These are phyloP conservation scores for Papilionanthe hybrid DNA, from an alignment of 116 monocot species.

Conservation along the genomic window DNA sequence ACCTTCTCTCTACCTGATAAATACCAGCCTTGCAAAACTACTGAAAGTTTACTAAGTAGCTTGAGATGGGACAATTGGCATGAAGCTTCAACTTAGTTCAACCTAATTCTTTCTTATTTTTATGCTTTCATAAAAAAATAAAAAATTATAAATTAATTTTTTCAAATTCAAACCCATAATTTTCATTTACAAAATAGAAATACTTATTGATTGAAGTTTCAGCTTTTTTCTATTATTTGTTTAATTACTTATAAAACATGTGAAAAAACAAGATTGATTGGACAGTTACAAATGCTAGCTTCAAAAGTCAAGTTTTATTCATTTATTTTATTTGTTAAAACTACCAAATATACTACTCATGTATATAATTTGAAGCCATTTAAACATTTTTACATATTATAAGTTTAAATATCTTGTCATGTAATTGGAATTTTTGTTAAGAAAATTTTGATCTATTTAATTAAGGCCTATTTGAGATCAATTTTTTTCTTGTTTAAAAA, in stretches of 20 bases:
- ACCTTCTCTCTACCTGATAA: background rate
- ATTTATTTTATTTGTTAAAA: too few relatives aligned
- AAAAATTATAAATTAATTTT: background rate
- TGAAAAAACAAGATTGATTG: background rate
- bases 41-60: background rate
- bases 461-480: too few relatives aligned
- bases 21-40: background rate
- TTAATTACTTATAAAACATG: background rate
- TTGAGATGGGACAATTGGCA: background rate
- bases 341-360: too few relatives aligned
- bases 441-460: too few relatives aligned
- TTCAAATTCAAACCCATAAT: background rate
- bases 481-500: too few relatives aligned
- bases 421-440: too few relatives aligned
- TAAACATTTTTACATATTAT: too few relatives aligned
- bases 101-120: background rate
- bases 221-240: background rate
- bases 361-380: too few relatives aligned
- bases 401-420: too few relatives aligned
- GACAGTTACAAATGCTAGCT: background rate
- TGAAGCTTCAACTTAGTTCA: slow-evolving; percentile 2
- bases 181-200: background rate
- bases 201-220: background rate
- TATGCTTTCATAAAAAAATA: background rate
- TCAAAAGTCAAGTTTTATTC: too few relatives aligned